Evolutionary conservation across 2,329 filamentous ascomycete genomes (phyloP).

Genomic region (Ramularia collo-cygni): DNA sequence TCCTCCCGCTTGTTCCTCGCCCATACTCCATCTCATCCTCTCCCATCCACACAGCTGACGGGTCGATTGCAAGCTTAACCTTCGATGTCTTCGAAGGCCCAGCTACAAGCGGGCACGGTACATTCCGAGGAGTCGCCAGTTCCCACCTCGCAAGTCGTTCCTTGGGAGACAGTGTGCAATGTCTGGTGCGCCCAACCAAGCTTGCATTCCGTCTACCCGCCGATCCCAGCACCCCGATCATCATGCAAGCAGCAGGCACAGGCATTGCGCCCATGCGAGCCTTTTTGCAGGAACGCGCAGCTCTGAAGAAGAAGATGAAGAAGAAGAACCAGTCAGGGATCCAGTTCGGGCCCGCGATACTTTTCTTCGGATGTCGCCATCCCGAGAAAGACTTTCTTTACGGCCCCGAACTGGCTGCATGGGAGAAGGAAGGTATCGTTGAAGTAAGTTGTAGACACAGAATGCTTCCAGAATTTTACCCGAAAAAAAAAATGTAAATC

Average conservation of each 20-base stretch:
- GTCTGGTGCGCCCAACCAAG: constrained; percentile 32
- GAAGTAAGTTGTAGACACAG: constrained; percentile 11
- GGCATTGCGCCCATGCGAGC: constrained; percentile 44
- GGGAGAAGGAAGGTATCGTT: constrained; percentile 12
- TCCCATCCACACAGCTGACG: constrained; percentile 7
- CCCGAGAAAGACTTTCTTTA: constrained; percentile 29
- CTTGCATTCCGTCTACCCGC: constrained; percentile 37
- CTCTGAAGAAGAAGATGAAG: constrained; percentile 20
- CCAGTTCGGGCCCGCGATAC: constrained; percentile 16
- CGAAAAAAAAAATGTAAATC: too few species aligned
- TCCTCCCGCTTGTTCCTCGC: constrained; percentile 16
- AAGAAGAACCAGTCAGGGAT: too few species aligned
- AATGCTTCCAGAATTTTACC: too few species aligned
- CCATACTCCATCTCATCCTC: constrained; percentile 24
- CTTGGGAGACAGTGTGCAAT: constrained; percentile 33
- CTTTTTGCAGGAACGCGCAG: constrained; percentile 38
- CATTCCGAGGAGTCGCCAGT: constrained; percentile 35
- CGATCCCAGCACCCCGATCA: constrained; percentile 38
- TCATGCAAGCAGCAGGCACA: constrained; percentile 49
- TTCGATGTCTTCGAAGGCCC: constrained; percentile 47
- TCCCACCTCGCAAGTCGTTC: constrained; percentile 33
- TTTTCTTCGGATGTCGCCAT: constrained; percentile 27
- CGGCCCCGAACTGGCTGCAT: constrained; percentile 10
- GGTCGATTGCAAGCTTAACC: constrained; percentile 44
- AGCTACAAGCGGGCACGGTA: constrained; percentile 12